Conservation (phyloP, 176 grass and related monocot species). For the Poa annua region DNA sequence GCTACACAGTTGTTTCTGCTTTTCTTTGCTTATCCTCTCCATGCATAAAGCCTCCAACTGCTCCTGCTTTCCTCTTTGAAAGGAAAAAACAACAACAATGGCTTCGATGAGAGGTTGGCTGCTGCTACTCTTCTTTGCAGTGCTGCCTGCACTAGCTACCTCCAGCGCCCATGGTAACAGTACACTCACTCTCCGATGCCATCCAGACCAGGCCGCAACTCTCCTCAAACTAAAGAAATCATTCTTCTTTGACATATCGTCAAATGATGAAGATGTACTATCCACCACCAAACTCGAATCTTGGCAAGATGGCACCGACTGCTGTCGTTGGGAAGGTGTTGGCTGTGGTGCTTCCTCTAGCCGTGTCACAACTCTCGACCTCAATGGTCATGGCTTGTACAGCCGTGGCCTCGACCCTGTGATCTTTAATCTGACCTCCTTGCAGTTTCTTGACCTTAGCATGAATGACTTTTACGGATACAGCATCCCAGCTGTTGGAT, state of each 20-base stretch:
- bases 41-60: background rate
- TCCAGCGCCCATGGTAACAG: background rate
- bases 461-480: background rate
- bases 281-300: background rate
- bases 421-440: background rate
- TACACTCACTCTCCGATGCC: background rate
- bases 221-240: conserved; percentile 20
- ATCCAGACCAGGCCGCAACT: background rate
- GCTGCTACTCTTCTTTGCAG: background rate
- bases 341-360: background rate
- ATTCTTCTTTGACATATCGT: background rate
- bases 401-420: background rate
- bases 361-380: background rate
- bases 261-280: too few species aligned
- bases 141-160: background rate
- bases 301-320: background rate
- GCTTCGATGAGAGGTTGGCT: background rate
- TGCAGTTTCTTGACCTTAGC: conserved; percentile 10
- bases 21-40: background rate
- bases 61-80: background rate
- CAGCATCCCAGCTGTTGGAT: background rate
- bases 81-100: background rate
- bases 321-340: conserved; percentile 33
- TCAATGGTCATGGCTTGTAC: background rate
- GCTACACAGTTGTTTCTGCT: background rate